These are phyloP conservation scores for Didymella segeticola DNA, from an alignment of 2,329 filamentous ascomycete species.

Conservation along the genomic window DNA sequence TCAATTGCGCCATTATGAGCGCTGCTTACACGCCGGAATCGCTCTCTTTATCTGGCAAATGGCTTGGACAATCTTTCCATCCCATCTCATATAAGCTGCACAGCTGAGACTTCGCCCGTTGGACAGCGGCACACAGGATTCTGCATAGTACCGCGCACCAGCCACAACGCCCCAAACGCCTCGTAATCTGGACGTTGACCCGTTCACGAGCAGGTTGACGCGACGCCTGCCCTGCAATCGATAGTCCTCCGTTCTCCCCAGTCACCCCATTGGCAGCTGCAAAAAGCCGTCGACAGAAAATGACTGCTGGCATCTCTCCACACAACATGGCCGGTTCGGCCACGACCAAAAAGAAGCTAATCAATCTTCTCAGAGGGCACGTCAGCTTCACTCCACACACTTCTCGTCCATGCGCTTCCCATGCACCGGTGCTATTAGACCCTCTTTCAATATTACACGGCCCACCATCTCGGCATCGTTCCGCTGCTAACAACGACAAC, in stretches of 20 bases:
- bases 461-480: constrained; percentile 18
- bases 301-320: constrained; percentile 37
- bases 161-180: constrained; percentile 12
- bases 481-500: constrained; percentile 28
- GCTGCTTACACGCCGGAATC: not conserved
- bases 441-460: constrained; percentile 23
- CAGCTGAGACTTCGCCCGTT: constrained; percentile 3
- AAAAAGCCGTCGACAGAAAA: constrained; percentile 18
- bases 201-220: constrained; percentile 8
- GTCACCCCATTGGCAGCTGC: constrained; percentile 18
- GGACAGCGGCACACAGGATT: constrained; percentile 2
- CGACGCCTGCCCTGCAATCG: constrained; percentile 23
- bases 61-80: not conserved
- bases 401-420: constrained; percentile 8
- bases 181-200: constrained; percentile 2
- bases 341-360: constrained; percentile 41
- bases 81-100: constrained; percentile 23
- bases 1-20: constrained; percentile 13
- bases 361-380: constrained; percentile 47
- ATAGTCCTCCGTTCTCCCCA: constrained; percentile 20
- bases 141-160: constrained; percentile 12
- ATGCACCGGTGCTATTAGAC: constrained; percentile 9
- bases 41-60: constrained; percentile 3
- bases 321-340: constrained; percentile 37
- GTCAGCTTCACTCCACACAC: constrained; percentile 26